phyloP scores from a whole-genome alignment of 495 filamentous ascomycete species.

The Aspergillus mulundensis region DNA sequence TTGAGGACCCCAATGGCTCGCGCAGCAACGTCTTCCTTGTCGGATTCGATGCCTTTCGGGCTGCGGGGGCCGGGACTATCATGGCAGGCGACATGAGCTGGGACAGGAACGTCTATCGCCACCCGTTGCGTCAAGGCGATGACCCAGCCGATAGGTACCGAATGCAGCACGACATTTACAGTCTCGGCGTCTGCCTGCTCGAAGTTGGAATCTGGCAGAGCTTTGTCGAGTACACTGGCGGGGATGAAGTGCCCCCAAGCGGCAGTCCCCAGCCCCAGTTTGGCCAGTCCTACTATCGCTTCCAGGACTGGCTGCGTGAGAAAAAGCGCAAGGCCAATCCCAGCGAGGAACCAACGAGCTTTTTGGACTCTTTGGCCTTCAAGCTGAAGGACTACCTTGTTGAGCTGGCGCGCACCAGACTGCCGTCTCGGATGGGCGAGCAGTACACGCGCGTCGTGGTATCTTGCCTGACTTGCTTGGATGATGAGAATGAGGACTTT shows the following conservation, averaged over 20 bases:
- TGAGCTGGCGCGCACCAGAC: neutral
- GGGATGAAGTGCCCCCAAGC: neutral
- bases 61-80: slow-evolving; percentile 11
- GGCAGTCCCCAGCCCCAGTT: neutral
- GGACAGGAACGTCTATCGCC: slow-evolving; percentile 39
- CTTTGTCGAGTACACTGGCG: slow-evolving; percentile 20
- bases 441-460: neutral
- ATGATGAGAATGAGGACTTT: neutral
- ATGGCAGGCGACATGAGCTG: slow-evolving; percentile 28
- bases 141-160: slow-evolving; percentile 29
- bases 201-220: slow-evolving; percentile 41
- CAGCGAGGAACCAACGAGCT: neutral
- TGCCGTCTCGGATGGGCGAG: neutral
- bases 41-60: slow-evolving; percentile 38
- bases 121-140: slow-evolving; percentile 35
- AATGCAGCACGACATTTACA: slow-evolving; percentile 50
- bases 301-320: neutral
- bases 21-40: slow-evolving; percentile 31
- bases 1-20: slow-evolving; percentile 8
- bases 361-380: neutral
- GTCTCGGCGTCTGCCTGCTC: slow-evolving; percentile 42
- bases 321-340: neutral
- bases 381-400: neutral
- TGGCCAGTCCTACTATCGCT: neutral
- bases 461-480: neutral